Base-by-base conservation (phyloP, 495 filamentous ascomycete genomes). In the Aspergillus hancockii region DNA sequence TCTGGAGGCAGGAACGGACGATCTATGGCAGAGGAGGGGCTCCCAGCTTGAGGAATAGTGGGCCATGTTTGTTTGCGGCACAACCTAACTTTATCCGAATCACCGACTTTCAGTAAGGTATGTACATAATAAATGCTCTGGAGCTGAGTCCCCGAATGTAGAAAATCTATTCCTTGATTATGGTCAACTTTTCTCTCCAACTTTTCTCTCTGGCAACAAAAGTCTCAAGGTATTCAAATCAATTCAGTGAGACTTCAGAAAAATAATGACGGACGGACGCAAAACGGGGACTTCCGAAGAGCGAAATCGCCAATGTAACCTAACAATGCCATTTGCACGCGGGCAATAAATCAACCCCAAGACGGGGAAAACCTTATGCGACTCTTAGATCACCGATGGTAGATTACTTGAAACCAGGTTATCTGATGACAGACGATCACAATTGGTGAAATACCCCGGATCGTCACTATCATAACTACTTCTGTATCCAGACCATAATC, bases 51-150 rank as follows among this genome's bases (percentile, higher is more conserved):
- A 47, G 43, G 43, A 9, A 47, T 47, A 23, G 43, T 47, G 43
- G 43, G 43, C 43, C 43, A 47, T 47, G 43, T 18, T 47, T 47
- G 43, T 47, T 47, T 47, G 19, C 43, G 21, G 43, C 10, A 47
- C 19, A 47, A 21, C 19, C 21, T 12, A 21, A 47, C 8, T 47
- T 47, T 22, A 47, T 41, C 38, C 34, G 34, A 36, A 36, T 36
- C 34, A 14, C 34, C 34, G 34, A 36, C 34, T 36, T 36, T n/a
- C n/a, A n/a, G n/a, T n/a, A n/a, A n/a, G n/a, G n/a, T 10, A 32
- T 32, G 6, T 32, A 32, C 31, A 32, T 32, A 32, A 10, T 10
- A 32, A 32, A 6, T 32, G 31, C n/a, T n/a, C n/a, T n/a, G n/a
- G n/a, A n/a, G n/a, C n/a, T n/a, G n/a, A n/a, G n/a, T n/a, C 25